Evolutionary conservation across 225 moss, liverwort and hornwort genomes (phyloP).

Genomic region (Pleurozium schreberi): DNA sequence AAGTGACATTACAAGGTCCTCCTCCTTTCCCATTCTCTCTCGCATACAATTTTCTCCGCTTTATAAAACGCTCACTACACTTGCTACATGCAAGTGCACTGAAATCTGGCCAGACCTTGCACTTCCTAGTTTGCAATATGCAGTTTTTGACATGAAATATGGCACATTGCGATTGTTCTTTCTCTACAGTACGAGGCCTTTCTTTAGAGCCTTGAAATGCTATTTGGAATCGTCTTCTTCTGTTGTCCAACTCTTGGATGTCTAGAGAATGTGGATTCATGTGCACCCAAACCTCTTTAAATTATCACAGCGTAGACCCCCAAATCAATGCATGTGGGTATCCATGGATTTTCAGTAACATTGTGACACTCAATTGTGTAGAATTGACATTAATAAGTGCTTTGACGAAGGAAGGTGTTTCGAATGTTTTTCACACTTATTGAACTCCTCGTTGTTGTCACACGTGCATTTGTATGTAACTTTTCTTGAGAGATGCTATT

Average conservation of each 20-base stretch:
- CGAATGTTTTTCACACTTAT: background rate
- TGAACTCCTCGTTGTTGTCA: background rate
- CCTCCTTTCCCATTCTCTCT: background rate
- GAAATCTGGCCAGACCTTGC: background rate
- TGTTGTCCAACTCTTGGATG: background rate
- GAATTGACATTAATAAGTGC: background rate
- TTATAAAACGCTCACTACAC: background rate
- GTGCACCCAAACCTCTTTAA: background rate
- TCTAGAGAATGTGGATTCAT: background rate
- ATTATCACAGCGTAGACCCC: background rate
- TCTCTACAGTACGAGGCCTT: background rate
- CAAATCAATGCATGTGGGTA: background rate
- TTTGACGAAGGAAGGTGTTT: background rate
- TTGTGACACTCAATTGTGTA: background rate
- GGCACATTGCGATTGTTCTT: background rate
- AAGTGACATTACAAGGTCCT: constrained; percentile 71
- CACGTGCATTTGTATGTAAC: background rate
- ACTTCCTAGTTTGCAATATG: background rate
- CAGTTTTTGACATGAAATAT: background rate
- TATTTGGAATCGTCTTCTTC: background rate
- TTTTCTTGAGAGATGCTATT: background rate
- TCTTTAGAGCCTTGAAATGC: background rate
- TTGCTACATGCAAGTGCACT: background rate
- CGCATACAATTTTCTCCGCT: background rate
- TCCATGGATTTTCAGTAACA: background rate